Evolutionary conservation across 2,329 filamentous ascomycete genomes (phyloP), one percentile per base, ranked within the genome.

Genomic region (Penicillium aurantiogriseum): DNA sequence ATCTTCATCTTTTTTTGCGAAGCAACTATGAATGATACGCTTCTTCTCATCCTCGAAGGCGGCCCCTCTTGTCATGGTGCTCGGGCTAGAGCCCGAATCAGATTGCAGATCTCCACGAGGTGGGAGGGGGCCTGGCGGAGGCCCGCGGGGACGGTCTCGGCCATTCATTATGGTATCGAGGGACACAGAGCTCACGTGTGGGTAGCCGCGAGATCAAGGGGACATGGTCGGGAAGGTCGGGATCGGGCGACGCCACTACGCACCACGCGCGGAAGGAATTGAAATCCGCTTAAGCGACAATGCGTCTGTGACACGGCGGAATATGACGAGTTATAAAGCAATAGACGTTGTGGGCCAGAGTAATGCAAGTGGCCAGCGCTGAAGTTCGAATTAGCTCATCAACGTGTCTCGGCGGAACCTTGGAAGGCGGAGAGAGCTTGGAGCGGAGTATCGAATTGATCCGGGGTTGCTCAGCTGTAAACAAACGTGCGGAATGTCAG

Each of bases 41-140:
- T 86, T 84, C 82, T 97, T 96, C 82, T 99, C 94, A 71, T 97
- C 92, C 76, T 99, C 94, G 74, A 97, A 99, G 68, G 86, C 85
- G 79, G 96, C 91, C 54, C 93, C 93, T 70, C 77, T 75, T 47
- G 74, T 75, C 71, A 73, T 71, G 29, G 68, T 61, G 23, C 61
- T 62, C 52, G 74, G 68, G 44, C 66, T 69, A n/a, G 69, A 67
- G 42, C 69, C 74, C 66, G 71, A 68, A 59, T 51, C 53, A n/a
- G 53, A 44, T 21, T 72, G 74, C 58, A 63, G 36, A 54, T 76
- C 74, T 44, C 61, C 67, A 53, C 71, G 73, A 47, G 70, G 71
- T 50, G 67, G 39, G 63, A 43, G 71, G 67, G 27, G 53, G 31
- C 62, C 65, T 9, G 67, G 46, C n/a, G 69, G 67, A 56, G 71